Evolutionary conservation across 2,329 filamentous ascomycete genomes (phyloP).

Genomic region (Penicillium sumatraense): DNA sequence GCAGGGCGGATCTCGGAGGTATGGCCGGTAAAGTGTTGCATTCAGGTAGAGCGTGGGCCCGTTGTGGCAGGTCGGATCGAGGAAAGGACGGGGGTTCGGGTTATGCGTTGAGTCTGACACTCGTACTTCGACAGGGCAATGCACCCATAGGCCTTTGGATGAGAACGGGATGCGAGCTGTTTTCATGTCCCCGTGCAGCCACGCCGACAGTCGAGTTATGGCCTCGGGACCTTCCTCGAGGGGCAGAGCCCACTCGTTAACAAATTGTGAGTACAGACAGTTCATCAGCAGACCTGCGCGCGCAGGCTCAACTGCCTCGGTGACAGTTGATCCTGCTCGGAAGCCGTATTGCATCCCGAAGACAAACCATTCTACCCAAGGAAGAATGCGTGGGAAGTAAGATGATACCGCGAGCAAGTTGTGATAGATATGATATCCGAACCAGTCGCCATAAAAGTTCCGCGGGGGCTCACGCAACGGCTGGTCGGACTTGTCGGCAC

Average conservation of each 20-base stretch:
- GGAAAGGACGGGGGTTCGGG: slow-evolving; percentile 61
- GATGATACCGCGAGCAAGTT: slow-evolving; percentile 82
- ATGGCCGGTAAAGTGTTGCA: slow-evolving; percentile 85
- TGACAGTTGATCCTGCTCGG: slow-evolving; percentile 64
- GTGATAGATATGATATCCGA: slow-evolving; percentile 92
- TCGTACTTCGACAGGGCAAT: slow-evolving; percentile 91
- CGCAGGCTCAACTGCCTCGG: slow-evolving; percentile 78
- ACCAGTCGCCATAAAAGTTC: slow-evolving; percentile 78
- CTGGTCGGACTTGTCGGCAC: slow-evolving; percentile 75
- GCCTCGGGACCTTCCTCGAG: slow-evolving; percentile 85
- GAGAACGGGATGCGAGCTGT: slow-evolving; percentile 77
- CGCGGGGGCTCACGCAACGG: slow-evolving; percentile 62
- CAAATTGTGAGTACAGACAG: slow-evolving; percentile 96
- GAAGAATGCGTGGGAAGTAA: slow-evolving; percentile 76
- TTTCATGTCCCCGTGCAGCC: slow-evolving; percentile 77
- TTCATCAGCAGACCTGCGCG: slow-evolving; percentile 88
- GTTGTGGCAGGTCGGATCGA: slow-evolving; percentile 72
- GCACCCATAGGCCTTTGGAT: slow-evolving; percentile 78
- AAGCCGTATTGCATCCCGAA: slow-evolving; percentile 99
- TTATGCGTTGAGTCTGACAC: slow-evolving; percentile 70
- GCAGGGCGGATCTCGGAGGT: slow-evolving; percentile 76
- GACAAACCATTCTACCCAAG: slow-evolving; percentile 93
- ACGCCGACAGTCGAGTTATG: slow-evolving; percentile 78
- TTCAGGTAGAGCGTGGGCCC: slow-evolving; percentile 86
- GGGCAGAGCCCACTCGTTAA: slow-evolving; percentile 97